These are phyloP conservation scores for Pseudomonodictys pantanalensis DNA, from an alignment of 495 filamentous ascomycete genomes.

Conservation along the genomic window DNA sequence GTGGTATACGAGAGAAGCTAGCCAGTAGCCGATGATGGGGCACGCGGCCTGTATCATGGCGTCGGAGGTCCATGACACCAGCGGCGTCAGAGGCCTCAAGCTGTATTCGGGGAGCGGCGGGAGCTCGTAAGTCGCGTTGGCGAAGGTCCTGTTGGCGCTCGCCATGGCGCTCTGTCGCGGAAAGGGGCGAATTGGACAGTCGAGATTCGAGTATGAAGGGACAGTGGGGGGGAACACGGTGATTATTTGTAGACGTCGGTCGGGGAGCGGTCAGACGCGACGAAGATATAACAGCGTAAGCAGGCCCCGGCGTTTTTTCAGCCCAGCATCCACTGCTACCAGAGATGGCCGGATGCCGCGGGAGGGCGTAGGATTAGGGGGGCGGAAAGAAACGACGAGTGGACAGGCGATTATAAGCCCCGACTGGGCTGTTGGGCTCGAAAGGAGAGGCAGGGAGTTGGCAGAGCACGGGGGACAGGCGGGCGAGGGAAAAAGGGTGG, in stretches of 20 bases:
- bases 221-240: no score
- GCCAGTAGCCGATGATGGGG: conserved; percentile 88
- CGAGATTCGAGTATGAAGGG: neutral
- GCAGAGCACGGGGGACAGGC: conserved; percentile 16
- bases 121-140: conserved; percentile 48
- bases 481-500: conserved; percentile 16
- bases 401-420: neutral
- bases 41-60: conserved; percentile 67
- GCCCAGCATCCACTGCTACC: no score
- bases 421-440: neutral
- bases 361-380: neutral
- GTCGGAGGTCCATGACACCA: conserved; percentile 78
- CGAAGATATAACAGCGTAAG: no score
- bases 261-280: no score
- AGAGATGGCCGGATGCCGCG: conserved; percentile 4
- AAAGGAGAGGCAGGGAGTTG: conserved; percentile 25
- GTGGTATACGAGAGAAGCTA: conserved; percentile 81
- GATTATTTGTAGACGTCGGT: no score
- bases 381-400: neutral
- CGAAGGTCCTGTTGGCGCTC: conserved; percentile 47
- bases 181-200: neutral
- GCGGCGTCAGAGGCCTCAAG: conserved; percentile 60
- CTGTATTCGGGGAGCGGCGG: conserved; percentile 78
- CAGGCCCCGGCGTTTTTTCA: no score
- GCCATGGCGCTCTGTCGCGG: conserved; percentile 40